phyloP scores from a whole-genome alignment of 345 rosid genomes.

The thale cress (Arabidopsis thaliana) region DNA sequence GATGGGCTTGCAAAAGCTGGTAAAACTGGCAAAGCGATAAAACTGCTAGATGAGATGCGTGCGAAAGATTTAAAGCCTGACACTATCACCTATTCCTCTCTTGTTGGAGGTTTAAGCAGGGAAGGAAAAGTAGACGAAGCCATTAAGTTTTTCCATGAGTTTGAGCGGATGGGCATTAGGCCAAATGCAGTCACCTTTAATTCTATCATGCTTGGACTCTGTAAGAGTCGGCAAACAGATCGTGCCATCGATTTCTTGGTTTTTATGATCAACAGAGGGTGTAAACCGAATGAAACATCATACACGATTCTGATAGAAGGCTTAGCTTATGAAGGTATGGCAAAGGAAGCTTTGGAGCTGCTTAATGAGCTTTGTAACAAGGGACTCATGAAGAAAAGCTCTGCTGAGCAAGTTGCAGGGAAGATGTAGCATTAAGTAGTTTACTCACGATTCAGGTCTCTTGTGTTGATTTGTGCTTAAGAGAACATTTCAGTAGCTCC shows the following conservation, averaged over 20 bases:
- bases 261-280: constrained; percentile 74
- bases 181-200: constrained; percentile 78
- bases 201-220: constrained; percentile 74
- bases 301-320: constrained; percentile 88
- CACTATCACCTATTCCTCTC: constrained; percentile 71
- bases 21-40: constrained; percentile 71
- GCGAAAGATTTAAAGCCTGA: constrained; percentile 79
- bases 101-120: constrained; percentile 82
- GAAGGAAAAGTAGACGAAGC: constrained; percentile 87
- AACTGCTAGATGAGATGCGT: constrained; percentile 76
- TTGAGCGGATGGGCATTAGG: constrained; percentile 68
- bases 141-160: constrained; percentile 68
- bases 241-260: constrained; percentile 87
- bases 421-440: constrained; percentile 52
- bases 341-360: constrained; percentile 76
- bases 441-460: constrained; percentile 11
- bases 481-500: neutral
- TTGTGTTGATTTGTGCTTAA: constrained; percentile 12
- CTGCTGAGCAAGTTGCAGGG: constrained; percentile 71
- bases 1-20: constrained; percentile 84
- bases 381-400: constrained; percentile 72
- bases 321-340: constrained; percentile 78
- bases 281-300: constrained; percentile 78
- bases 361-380: constrained; percentile 65
- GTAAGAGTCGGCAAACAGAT: constrained; percentile 71